Base-by-base conservation (phyloP, 1,139 yeast genomes). In the Candida sanyaensis region DNA sequence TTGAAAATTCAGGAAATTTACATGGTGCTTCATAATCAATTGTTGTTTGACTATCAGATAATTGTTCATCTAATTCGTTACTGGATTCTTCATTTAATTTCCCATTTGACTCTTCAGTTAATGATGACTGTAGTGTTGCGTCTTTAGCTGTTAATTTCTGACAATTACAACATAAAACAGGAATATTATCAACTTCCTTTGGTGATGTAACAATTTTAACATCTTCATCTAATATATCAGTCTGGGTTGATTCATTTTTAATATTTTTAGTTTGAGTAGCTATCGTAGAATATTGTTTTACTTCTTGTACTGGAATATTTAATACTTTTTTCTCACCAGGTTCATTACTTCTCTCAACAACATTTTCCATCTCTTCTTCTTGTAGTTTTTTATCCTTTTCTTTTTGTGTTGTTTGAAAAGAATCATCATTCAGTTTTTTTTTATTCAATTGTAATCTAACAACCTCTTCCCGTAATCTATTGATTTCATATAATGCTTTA, bases 1-100 rank as follows among this genome's bases (percentile, higher is more conserved):
- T 29, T 23, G 34, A 9, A 29, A 42, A 42, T 21, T 42, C 41
- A 5, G 37, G 41, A 34, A 21, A 42, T 28, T 24, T 24, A 9
- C 6, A n/a, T 5, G 34, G 10, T 6, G 13, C 6, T n/a, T 13
- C 17, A 32, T 32, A 9, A 32, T 32, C 34, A 6, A 10, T 10
- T 32, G 12, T 32, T 13, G 34, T 11, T 30, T 30, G 33, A 2
- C 3, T 17, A 17, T 17, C 3, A 17, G 2, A 17, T 3, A 17
- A 17, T 17, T 17, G 3, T 17, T 17, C 21, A 17, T 17, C 21
- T 17, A 17, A 17, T 17, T 17, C 21, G 21, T 17, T 17, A 17
- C 21, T 17, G 3, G n/a, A n/a, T 17, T 17, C 21, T 17, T 17
- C 21, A 17, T 17, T 3, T 17, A 17, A 17, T 2, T 17, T 17